Conservation (phyloP, 257 asterid genomes). For the Ligustrum vulgare region DNA sequence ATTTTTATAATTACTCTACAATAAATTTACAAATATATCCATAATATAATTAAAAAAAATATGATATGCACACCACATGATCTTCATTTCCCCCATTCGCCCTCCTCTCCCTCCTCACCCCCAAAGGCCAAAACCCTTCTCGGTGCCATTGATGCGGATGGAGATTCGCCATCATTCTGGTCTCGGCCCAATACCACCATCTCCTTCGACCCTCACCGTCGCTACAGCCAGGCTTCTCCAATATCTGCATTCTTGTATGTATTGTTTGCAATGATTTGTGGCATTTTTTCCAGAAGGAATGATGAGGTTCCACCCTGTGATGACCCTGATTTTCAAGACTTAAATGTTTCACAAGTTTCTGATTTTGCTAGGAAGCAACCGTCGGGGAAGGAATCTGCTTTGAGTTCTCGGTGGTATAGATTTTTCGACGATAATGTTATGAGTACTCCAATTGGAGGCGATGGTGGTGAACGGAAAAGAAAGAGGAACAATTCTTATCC, state of each 20-base stretch:
- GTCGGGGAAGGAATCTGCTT: constrained; percentile 28
- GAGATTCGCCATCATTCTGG: constrained; percentile 68
- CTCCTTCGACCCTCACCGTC: constrained; percentile 47
- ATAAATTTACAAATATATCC: too few species aligned
- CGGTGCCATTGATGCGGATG: constrained; percentile 54
- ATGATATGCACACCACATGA: too few species aligned
- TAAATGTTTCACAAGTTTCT: constrained; percentile 21
- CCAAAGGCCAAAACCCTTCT: constrained; percentile 11
- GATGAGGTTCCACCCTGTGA: constrained; percentile 42
- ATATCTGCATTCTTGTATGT: constrained; percentile 57
- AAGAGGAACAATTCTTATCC: constrained; percentile 82
- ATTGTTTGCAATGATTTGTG: constrained; percentile 71
- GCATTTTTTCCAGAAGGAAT: constrained; percentile 65
- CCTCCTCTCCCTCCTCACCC: too few species aligned
- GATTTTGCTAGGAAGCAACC: neutral
- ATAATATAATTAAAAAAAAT: too few species aligned
- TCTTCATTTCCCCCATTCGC: too few species aligned
- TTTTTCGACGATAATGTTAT: constrained; percentile 29
- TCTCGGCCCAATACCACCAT: constrained; percentile 42
- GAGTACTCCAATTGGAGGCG: neutral
- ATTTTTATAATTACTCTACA: too few species aligned
- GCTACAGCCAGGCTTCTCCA: constrained; percentile 50
- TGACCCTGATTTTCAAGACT: neutral
- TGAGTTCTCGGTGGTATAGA: constrained; percentile 40
- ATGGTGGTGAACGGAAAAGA: constrained; percentile 44